Evolutionary conservation across 257 asterid genomes (phyloP).

Genomic region (Gentiana straminea): DNA sequence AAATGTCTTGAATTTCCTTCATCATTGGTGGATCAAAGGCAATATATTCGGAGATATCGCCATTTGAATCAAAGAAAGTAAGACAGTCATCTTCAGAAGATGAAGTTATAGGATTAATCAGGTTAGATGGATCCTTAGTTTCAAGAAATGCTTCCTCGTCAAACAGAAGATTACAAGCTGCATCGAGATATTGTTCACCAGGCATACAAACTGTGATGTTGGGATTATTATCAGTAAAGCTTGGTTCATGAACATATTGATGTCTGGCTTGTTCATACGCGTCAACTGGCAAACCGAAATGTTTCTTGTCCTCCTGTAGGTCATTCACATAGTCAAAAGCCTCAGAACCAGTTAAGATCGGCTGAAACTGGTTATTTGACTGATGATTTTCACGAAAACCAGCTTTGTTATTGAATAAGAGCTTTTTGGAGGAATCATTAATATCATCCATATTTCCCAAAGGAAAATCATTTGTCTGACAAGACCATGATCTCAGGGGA

Average conservation of each 20-base stretch:
- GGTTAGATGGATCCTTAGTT: constrained; percentile 55
- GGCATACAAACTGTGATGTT: constrained; percentile 49
- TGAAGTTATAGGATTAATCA: constrained; percentile 30
- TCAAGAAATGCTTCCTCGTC: constrained; percentile 57
- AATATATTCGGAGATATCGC: constrained; percentile 18
- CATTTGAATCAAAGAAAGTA: constrained; percentile 48
- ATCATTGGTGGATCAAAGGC: constrained; percentile 36
- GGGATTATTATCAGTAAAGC: constrained; percentile 27
- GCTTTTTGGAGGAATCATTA: constrained; percentile 17
- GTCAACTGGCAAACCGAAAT: constrained; percentile 26
- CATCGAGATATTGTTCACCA: constrained; percentile 53
- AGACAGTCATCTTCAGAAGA: constrained; percentile 56
- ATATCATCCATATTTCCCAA: constrained; percentile 23
- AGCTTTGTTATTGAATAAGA: background rate
- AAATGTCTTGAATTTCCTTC: constrained; percentile 24
- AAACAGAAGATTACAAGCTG: constrained; percentile 27
- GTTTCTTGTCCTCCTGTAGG: constrained; percentile 28
- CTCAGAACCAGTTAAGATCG: constrained; percentile 14
- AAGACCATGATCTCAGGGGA: constrained; percentile 11
- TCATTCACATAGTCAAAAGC: constrained; percentile 25
- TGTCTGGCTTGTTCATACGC: constrained; percentile 39
- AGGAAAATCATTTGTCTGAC: constrained; percentile 12
- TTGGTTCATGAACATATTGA: constrained; percentile 65
- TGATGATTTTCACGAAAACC: constrained; percentile 35
- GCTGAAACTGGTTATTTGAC: constrained; percentile 24